Evolutionary conservation across 2,329 filamentous ascomycete species (phyloP).

Genomic region (Fusarium sp.): DNA sequence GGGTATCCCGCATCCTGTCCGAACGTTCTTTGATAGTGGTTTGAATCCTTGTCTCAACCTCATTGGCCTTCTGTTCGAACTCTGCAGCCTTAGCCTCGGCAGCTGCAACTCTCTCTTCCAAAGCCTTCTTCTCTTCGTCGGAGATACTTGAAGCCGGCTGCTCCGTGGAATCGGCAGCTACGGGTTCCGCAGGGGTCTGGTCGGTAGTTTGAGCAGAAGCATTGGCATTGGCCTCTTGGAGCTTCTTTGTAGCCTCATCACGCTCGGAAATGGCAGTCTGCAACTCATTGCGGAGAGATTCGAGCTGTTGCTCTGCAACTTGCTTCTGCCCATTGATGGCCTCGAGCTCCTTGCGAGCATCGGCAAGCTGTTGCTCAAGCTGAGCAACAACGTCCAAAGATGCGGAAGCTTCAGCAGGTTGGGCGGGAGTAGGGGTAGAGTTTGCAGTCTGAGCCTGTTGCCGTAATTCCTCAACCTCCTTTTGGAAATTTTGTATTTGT

Average conservation of each 20-base stretch:
- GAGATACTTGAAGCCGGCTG: constrained; percentile 48
- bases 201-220: constrained; percentile 46
- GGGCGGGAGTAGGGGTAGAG: constrained; percentile 48
- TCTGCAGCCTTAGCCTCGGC: constrained; percentile 71
- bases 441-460: constrained; percentile 49
- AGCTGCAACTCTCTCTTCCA: constrained; percentile 70
- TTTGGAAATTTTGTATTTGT: constrained; percentile 56
- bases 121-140: constrained; percentile 66
- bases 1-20: constrained; percentile 73
- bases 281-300: constrained; percentile 66
- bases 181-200: constrained; percentile 24
- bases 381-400: constrained; percentile 58
- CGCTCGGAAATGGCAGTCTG: constrained; percentile 69
- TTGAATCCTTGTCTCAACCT: constrained; percentile 70
- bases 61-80: constrained; percentile 69
- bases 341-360: constrained; percentile 69
- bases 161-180: constrained; percentile 25
- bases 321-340: constrained; percentile 74
- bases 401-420: constrained; percentile 49
- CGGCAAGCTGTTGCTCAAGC: constrained; percentile 60
- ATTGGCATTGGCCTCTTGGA: constrained; percentile 45
- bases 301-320: constrained; percentile 70
- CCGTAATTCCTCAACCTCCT: constrained; percentile 51
- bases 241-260: constrained; percentile 63
- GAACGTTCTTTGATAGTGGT: constrained; percentile 71